A percentile compares a stretch with the other conserved stretches of the same genome.
Conservation (phyloP, 2,329 filamentous ascomycete species). For the Ascochyta pisi region DNA sequence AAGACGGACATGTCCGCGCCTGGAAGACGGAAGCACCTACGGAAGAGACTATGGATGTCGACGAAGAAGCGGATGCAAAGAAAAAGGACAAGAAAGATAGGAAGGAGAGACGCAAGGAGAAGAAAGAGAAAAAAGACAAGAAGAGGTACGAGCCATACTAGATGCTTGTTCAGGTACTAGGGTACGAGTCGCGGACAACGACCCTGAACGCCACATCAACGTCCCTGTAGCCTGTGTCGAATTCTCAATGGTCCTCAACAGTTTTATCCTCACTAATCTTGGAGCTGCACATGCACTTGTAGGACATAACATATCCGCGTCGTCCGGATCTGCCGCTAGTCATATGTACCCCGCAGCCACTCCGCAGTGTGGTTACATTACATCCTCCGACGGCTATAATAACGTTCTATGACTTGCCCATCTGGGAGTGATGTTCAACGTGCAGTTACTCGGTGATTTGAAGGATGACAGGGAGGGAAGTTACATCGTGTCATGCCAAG, state of each 20-base stretch:
- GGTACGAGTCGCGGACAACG: not conserved
- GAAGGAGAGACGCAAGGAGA: slow-evolving; percentile 43
- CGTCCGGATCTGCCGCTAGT: slow-evolving; percentile 8
- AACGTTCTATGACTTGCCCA: not conserved
- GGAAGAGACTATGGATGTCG: slow-evolving; percentile 35
- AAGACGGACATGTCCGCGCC: slow-evolving; percentile 55
- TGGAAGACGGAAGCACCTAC: slow-evolving; percentile 45
- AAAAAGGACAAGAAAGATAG: slow-evolving; percentile 37
- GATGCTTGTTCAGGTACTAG: not conserved
- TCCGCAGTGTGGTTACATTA: slow-evolving; percentile 17
- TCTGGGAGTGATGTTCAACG: not conserved
- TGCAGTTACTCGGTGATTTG: not conserved
- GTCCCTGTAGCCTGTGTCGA: no score
- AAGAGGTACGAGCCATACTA: slow-evolving; percentile 51
- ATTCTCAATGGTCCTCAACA: no score
- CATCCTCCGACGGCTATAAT: not conserved
- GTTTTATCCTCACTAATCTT: no score
- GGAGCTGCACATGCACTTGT: no score
- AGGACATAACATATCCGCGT: not conserved
- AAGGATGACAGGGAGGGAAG: not conserved
- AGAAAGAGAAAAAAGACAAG: slow-evolving; percentile 44
- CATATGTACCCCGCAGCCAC: slow-evolving; percentile 17
- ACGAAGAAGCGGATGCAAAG: slow-evolving; percentile 26
- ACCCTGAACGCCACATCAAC: no score
- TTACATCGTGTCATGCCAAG: slow-evolving; percentile 18